Conservation (phyloP, 2,329 filamentous ascomycete species). For the Diaporthe citrichinensis region DNA sequence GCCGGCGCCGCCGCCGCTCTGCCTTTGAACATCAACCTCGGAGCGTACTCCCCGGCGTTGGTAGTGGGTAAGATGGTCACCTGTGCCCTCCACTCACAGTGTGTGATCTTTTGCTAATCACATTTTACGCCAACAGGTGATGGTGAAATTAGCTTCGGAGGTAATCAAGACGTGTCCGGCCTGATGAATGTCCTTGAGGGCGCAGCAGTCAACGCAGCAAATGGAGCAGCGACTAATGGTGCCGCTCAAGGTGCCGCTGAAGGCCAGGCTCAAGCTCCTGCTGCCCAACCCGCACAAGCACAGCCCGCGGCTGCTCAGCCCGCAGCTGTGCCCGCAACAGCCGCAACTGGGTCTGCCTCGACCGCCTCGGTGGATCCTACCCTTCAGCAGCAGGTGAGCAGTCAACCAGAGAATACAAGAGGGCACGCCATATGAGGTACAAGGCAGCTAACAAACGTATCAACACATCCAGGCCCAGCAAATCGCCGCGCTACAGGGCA, state of each 20-base stretch:
- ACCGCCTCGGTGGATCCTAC: conserved; percentile 49
- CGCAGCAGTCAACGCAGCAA: conserved; percentile 58
- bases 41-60: conserved; percentile 60
- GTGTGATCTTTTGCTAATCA: conserved; percentile 10
- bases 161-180: conserved; percentile 59
- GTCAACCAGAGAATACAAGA: background rate
- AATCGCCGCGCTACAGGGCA: conserved; percentile 60
- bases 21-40: conserved; percentile 60
- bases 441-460: conserved; percentile 33
- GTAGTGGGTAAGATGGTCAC: conserved; percentile 50
- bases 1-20: conserved; percentile 55
- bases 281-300: conserved; percentile 43
- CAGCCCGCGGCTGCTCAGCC: conserved; percentile 44
- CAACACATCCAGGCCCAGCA: conserved; percentile 52
- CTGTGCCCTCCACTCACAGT: background rate
- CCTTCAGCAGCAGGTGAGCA: conserved; percentile 54
- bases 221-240: conserved; percentile 46
- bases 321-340: conserved; percentile 40
- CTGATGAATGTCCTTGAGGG: conserved; percentile 63
- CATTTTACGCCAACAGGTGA: conserved; percentile 49
- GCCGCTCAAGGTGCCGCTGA: conserved; percentile 46
- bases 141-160: conserved; percentile 64
- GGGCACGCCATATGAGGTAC: background rate
- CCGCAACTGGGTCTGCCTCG: conserved; percentile 40
- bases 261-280: conserved; percentile 45